Conservation (phyloP, 129 eudicot species). For the Lactuca sativa region DNA sequence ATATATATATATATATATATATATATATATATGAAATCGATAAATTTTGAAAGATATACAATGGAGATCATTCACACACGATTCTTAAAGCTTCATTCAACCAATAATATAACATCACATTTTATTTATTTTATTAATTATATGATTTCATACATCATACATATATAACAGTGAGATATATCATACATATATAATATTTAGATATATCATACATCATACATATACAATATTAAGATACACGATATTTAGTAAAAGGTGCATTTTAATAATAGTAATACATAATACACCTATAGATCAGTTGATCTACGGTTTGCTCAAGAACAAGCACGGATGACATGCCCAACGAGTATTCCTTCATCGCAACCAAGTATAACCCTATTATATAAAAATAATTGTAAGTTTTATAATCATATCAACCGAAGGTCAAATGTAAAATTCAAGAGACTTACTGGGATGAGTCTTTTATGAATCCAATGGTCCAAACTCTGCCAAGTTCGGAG, state of each 20-base stretch:
- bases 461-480: constrained; percentile 55
- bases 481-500: constrained; percentile 60
- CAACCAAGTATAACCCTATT: constrained; percentile 64
- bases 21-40: neutral
- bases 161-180: no score
- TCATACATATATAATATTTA: no score
- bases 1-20: no score
- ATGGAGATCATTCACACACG: no score
- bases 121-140: neutral
- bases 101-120: neutral
- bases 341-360: constrained; percentile 61
- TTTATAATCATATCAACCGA: neutral
- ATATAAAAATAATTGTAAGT: neutral
- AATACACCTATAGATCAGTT: neutral
- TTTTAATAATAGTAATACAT: neutral
- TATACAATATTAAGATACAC: neutral
- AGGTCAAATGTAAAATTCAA: neutral
- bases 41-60: no score
- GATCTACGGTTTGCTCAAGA: neutral
- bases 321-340: constrained; percentile 26
- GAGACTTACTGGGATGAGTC: constrained; percentile 46
- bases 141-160: neutral
- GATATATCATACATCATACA: neutral
- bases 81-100: neutral
- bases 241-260: neutral